Conservation (phyloP, 2,329 filamentous ascomycete genomes). For the Scytalidium lignicola region DNA sequence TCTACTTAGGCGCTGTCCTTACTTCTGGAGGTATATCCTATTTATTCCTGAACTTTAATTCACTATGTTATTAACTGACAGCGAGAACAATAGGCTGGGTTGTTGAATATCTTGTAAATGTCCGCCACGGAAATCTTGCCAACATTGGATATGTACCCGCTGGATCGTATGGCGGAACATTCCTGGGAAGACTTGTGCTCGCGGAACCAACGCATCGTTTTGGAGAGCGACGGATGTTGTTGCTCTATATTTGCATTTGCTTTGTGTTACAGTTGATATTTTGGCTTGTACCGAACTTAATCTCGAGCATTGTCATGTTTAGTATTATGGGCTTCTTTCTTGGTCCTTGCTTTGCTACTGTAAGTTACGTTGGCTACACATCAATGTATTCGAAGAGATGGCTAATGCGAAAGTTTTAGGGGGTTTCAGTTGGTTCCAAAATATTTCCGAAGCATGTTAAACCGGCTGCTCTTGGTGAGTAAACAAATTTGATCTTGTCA, state of each 20-base stretch:
- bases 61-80: too few relatives aligned
- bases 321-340: constrained; percentile 52
- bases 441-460: constrained; percentile 43
- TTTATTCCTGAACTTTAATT: not conserved
- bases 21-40: constrained; percentile 40
- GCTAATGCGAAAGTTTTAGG: constrained; percentile 37
- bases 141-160: constrained; percentile 58
- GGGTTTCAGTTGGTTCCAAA: constrained; percentile 48
- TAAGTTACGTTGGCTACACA: constrained; percentile 29
- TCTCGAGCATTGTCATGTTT: constrained; percentile 48
- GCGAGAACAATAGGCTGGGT: constrained; percentile 48
- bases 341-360: constrained; percentile 53
- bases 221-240: constrained; percentile 53
- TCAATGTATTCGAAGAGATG: too few relatives aligned
- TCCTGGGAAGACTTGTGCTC: constrained; percentile 51
- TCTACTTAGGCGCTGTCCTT: constrained; percentile 50
- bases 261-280: constrained; percentile 53
- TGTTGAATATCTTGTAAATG: constrained; percentile 57
- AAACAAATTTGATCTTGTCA: not conserved
- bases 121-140: constrained; percentile 50
- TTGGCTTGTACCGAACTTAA: constrained; percentile 47
- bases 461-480: constrained; percentile 41
- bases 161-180: constrained; percentile 52
- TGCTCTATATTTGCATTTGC: constrained; percentile 46
- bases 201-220: constrained; percentile 54